Evolutionary conservation across 768 basidiomycete genomes (phyloP).

Genomic region (Cyclocybe aegerita): DNA sequence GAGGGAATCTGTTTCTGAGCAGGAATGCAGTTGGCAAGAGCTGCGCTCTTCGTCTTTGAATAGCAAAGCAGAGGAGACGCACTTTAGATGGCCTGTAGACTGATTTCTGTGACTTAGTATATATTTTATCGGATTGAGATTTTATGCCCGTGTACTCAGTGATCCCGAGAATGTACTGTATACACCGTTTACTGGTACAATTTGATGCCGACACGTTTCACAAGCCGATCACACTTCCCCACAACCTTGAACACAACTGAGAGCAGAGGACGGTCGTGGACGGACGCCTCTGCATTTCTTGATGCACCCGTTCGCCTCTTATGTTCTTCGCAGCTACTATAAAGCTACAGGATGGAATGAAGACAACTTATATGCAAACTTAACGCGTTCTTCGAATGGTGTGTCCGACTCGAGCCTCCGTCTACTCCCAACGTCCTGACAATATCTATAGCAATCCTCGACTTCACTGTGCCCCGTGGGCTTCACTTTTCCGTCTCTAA

Average conservation of each 20-base stretch:
- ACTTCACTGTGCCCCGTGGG: constrained; percentile 85
- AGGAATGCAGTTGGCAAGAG: not conserved
- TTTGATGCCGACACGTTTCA: no score
- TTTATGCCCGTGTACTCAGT: no score
- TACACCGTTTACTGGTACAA: no score
- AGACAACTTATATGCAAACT: constrained; percentile 88
- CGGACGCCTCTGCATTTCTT: no score
- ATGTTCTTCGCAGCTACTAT: constrained; percentile 89
- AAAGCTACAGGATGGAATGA: constrained; percentile 96
- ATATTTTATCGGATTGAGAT: no score
- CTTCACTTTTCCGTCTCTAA: constrained; percentile 82
- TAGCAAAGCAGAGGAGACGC: not conserved
- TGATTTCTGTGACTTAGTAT: not conserved
- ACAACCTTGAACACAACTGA: no score
- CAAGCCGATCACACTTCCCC: no score
- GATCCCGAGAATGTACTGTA: no score
- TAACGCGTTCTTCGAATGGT: constrained; percentile 91
- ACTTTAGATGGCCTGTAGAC: constrained; percentile 2
- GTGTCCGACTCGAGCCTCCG: constrained; percentile 7
- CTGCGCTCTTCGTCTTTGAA: not conserved
- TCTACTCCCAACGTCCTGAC: constrained; percentile 7
- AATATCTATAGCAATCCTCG: constrained; percentile 69
- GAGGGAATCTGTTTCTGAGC: not conserved
- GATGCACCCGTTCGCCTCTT: constrained; percentile 88
- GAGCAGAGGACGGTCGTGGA: no score